Conservation (phyloP, 108 stramenopile genomes). For the Cyclotella distinguenda region DNA sequence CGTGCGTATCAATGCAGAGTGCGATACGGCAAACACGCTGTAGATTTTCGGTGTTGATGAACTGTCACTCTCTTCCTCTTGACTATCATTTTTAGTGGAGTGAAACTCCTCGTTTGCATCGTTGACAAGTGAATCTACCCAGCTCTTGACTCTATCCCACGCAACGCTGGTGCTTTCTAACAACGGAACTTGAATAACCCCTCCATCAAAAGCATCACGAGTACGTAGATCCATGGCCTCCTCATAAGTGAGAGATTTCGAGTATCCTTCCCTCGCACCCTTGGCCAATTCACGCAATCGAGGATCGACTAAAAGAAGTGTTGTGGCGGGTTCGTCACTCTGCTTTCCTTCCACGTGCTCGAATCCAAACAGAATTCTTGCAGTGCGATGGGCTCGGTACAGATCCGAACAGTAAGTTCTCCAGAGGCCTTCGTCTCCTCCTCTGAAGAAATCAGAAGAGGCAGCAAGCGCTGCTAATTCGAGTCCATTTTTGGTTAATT, state of each 20-base stretch:
- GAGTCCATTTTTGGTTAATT: constrained; percentile 44
- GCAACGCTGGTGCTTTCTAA: constrained; percentile 53
- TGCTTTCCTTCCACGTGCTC: constrained; percentile 12
- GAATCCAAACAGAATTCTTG: constrained; percentile 40
- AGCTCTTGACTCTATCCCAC: constrained; percentile 46
- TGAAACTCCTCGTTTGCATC: constrained; percentile 40
- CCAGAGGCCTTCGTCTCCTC: constrained; percentile 31
- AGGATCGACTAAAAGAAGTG: constrained; percentile 36
- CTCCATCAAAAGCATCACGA: neutral
- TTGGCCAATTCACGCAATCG: constrained; percentile 60
- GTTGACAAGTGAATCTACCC: constrained; percentile 39
- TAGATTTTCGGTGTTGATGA: constrained; percentile 23
- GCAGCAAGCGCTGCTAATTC: constrained; percentile 26
- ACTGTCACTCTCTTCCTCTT: neutral
- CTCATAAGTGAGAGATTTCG: constrained; percentile 39
- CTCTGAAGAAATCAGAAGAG: constrained; percentile 21
- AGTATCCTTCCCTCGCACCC: constrained; percentile 57
- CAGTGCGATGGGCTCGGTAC: constrained; percentile 46
- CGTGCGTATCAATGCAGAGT: constrained; percentile 55
- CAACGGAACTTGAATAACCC: constrained; percentile 35
- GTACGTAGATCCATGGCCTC: constrained; percentile 33
- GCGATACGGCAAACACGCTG: constrained; percentile 55
- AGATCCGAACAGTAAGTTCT: constrained; percentile 55
- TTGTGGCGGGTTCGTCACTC: neutral
- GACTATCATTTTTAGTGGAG: neutral